A percentile compares a stretch with the other conserved stretches of the same genome.
Evolutionary conservation across 176 grass and related monocot genomes (phyloP).

Genomic region (Cenchrus fungigraminus): DNA sequence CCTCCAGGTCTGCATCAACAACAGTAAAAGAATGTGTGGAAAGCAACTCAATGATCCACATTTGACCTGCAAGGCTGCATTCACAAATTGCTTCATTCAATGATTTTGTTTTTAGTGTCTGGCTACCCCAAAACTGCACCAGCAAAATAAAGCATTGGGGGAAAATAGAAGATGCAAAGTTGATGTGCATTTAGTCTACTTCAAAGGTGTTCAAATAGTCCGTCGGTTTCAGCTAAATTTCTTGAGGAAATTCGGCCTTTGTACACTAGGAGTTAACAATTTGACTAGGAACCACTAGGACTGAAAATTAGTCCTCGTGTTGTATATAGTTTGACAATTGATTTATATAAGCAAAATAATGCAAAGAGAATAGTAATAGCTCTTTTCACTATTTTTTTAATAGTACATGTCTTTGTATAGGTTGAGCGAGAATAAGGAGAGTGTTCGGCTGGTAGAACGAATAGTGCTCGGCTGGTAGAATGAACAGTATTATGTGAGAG

Average conservation of each 20-base stretch:
- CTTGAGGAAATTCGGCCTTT: constrained; percentile 17
- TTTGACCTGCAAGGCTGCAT: neutral
- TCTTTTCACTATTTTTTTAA: neutral
- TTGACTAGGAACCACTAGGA: constrained; percentile 41
- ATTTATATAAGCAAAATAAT: constrained; percentile 40
- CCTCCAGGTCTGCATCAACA: constrained; percentile 35
- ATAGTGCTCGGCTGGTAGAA: too few relatives aligned
- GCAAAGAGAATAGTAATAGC: neutral
- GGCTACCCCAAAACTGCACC: neutral
- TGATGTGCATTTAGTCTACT: neutral
- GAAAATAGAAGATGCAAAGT: neutral
- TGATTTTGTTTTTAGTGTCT: neutral
- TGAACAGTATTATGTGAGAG: too few relatives aligned
- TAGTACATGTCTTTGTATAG: neutral
- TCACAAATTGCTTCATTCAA: constrained; percentile 28
- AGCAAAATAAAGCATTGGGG: neutral
- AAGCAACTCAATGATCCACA: constrained; percentile 31
- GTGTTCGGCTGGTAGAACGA: too few relatives aligned
- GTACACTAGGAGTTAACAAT: constrained; percentile 19
- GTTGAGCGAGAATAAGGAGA: constrained; percentile 37
- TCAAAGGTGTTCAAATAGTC: neutral
- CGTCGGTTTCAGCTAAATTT: neutral
- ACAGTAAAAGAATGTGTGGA: neutral
- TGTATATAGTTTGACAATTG: constrained; percentile 40
- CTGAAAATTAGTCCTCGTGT: constrained; percentile 42